These are phyloP conservation scores for Microstroma glucosiphilum DNA, from an alignment of 1,284 basidiomycete species.

Conservation along the genomic window DNA sequence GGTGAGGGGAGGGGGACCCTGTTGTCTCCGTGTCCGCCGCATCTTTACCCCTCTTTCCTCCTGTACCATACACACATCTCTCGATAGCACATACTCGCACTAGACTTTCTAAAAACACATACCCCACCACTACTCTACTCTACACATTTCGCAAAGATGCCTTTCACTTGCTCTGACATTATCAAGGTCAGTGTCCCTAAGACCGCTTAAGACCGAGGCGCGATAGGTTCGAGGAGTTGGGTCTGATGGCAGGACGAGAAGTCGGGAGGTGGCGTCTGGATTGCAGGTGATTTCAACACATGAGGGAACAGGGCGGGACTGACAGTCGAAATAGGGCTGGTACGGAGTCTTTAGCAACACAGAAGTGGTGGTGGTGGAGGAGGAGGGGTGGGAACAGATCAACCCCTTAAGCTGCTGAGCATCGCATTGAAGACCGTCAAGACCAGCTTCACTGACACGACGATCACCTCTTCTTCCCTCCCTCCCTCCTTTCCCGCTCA, in stretches of 20 bases:
- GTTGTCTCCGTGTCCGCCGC: not conserved
- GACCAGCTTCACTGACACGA: no score
- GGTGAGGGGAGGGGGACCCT: not conserved
- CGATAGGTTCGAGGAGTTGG: no score
- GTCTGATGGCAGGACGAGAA: no score
- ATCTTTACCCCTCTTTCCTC: not conserved
- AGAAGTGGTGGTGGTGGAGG: no score
- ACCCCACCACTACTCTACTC: not conserved
- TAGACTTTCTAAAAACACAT: not conserved
- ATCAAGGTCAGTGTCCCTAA: constrained; percentile 22
- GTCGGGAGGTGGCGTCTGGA: no score
- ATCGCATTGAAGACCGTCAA: no score
- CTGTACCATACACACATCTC: not conserved
- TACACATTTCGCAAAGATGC: constrained; percentile 24
- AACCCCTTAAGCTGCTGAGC: no score
- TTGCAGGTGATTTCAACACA: no score
- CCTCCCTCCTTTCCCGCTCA: not conserved
- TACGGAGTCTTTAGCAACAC: no score
- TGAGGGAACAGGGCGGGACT: no score
- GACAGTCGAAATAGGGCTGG: no score
- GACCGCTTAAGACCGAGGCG: not conserved
- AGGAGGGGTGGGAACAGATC: no score
- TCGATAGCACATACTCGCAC: not conserved
- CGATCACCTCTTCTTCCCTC: not conserved
- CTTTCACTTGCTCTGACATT: constrained; percentile 40